Evolutionary conservation across 2,329 filamentous ascomycete genomes (phyloP), one percentile per base, ranked within the genome.

Genomic region (Scortechinia acanthostroma): DNA sequence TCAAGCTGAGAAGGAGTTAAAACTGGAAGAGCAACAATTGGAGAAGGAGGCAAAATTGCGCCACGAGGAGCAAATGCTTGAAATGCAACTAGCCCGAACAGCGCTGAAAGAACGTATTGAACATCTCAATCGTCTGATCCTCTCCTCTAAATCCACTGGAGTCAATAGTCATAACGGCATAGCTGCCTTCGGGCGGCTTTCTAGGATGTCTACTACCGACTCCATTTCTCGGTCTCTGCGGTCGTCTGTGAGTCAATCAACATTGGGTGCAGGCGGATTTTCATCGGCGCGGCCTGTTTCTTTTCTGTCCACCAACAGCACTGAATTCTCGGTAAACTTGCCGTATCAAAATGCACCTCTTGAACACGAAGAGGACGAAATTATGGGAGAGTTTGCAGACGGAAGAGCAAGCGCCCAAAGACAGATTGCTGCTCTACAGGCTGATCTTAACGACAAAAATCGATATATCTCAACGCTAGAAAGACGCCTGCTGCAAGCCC

Each of bases 41-140:
- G 83, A 93, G 60, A 80, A 85, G 53, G 88, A 96, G 63, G 86
- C 87, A 4, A 83, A 90, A 52, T 79, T 88, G 52, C 81, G 90
- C 30, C 93, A 96, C 53, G 91, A 96, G 59, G 93, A 97, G 67
- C 93, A 98, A 63, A 91, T 98, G 77, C 74, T 98, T 45, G 93
- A 98, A 64, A 97, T 98, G 88, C 93, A 98, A 61, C 76, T 98
- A 42, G 93, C 93, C 22, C 82, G 93, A 35, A 98, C 93, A 1
- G 93, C 93, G 1, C 69, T 98, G 45, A 98, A 97, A 62, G 93
- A 98, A 69, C 84, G 93, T 22, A 98, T 98, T 55, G 91, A 96
- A 60, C 93, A 98, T 63, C 73, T 98, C 42, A 98, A 97, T 64
- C 83, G 91, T 42, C 72, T 98, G 43, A 97, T 98, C 51, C 69